Evolutionary conservation across 1,284 basidiomycete species (phyloP), one percentile per base, ranked within the genome.

Genomic region (Ceratobasidium sp.): DNA sequence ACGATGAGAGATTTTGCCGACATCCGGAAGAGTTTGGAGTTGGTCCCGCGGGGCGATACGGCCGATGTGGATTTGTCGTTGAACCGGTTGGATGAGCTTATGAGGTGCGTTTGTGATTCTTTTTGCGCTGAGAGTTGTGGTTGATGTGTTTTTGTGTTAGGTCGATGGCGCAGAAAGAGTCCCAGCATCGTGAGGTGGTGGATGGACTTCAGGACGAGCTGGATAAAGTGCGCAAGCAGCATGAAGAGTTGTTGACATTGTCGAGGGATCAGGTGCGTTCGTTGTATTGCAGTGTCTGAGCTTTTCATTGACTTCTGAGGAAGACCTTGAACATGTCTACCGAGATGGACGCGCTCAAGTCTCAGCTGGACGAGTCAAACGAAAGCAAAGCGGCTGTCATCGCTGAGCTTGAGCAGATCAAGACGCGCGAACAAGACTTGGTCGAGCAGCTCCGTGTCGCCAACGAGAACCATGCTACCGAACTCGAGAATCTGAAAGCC

Each of bases 121-220:
- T n/a, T 31, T 33, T 26, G 31, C 26, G 17, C 11, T 37, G 33
- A 64, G 63, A 8, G 39, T 42, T 8, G 54, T 75, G 73, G 20
- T 15, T n/a, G 28, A 37, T 37, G 13, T 39, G n/a, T n/a, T n/a
- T n/a, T n/a, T n/a, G n/a, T 37, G 37, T 11, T 76, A 95, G 94
- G 77, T 94, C 96, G 0, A 97, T 98, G 96, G 95, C 95, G 1
- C 92, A 95, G 85, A 97, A 97, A 83, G 95, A 98, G 83, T 93
- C 93, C 1, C 86, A 89, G 64, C 95, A 97, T 83, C 89, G 90
- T 28, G 94, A 96, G 81, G 82, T 87, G 33, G 90, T 96, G 17
- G 90, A 94, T 61, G 85, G 85, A n/a, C 86, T 97, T 77, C 89
- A 90, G 42, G 82, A 85, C 15, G 89, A 96, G 81, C 86, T 97